Evolutionary conservation across 2,329 filamentous ascomycete genomes (phyloP).

Genomic region (Stachybotrys echinatus): DNA sequence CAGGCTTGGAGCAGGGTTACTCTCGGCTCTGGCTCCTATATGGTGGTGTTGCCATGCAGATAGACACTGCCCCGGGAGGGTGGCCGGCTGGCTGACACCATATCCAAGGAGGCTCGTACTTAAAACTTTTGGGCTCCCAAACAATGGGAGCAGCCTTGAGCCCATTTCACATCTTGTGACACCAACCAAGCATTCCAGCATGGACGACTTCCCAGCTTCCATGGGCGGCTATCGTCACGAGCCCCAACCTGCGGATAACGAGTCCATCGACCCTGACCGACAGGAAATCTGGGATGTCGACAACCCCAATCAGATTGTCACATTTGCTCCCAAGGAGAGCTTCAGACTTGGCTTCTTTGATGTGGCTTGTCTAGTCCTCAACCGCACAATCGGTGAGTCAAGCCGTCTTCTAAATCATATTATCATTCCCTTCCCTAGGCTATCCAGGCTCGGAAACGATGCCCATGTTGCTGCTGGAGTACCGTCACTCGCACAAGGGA

Average conservation of each 20-base stretch:
- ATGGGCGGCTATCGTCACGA: constrained; percentile 5
- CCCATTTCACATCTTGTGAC: background rate
- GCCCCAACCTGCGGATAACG: constrained; percentile 2
- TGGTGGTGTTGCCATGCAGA: too few species aligned
- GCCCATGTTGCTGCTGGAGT: too few species aligned
- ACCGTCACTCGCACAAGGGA: too few species aligned
- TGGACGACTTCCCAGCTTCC: constrained; percentile 22
- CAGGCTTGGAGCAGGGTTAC: background rate
- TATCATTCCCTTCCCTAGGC: too few species aligned
- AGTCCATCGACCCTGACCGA: constrained; percentile 14
- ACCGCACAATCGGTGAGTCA: constrained; percentile 30
- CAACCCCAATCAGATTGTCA: constrained; percentile 23
- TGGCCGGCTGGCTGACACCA: background rate
- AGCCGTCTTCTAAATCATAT: background rate
- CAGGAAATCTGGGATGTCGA: constrained; percentile 8
- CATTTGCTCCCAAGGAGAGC: constrained; percentile 24
- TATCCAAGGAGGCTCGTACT: background rate
- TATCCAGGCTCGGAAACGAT: too few species aligned
- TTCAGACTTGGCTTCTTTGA: constrained; percentile 30
- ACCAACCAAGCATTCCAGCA: constrained; percentile 1
- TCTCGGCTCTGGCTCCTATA: background rate
- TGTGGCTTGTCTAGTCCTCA: constrained; percentile 27
- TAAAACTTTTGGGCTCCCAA: background rate
- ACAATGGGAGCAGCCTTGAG: background rate
- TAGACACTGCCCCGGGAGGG: background rate